phyloP scores from a whole-genome alignment of 2,329 filamentous ascomycete genomes.

The Acrocalymma vagum region DNA sequence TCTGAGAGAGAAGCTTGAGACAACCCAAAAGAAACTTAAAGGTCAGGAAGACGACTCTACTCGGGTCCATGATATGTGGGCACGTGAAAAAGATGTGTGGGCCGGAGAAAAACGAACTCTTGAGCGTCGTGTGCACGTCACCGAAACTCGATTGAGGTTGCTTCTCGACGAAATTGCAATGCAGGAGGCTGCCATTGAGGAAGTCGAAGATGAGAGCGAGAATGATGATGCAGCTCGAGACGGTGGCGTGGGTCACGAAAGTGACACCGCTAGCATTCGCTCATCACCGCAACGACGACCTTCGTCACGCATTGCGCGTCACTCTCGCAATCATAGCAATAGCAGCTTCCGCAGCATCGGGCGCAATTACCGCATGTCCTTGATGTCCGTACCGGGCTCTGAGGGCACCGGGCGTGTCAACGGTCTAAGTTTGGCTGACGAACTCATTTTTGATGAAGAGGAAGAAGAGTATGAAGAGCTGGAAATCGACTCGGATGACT shows the following conservation, averaged over 20 bases:
- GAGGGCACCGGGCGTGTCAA: conserved; percentile 65
- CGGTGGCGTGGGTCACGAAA: conserved; percentile 61
- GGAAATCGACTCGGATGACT: conserved; percentile 74
- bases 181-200: conserved; percentile 61
- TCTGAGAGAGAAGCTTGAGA: conserved; percentile 78
- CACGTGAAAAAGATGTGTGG: conserved; percentile 84
- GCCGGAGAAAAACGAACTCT: conserved; percentile 81
- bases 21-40: conserved; percentile 77
- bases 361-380: conserved; percentile 74
- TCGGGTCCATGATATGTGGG: conserved; percentile 81
- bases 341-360: conserved; percentile 60
- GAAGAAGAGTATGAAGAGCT: conserved; percentile 63
- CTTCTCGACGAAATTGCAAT: conserved; percentile 87
- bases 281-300: conserved; percentile 65
- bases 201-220: conserved; percentile 62
- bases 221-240: conserved; percentile 70
- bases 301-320: conserved; percentile 56
- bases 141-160: conserved; percentile 83
- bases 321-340: conserved; percentile 65
- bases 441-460: conserved; percentile 86
- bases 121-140: conserved; percentile 88
- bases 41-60: conserved; percentile 84
- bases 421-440: conserved; percentile 85
- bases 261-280: conserved; percentile 75
- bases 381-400: conserved; percentile 65